Evolutionary conservation across 148 eudicot species (phyloP).

Genomic region (Chenopodium suecicum): DNA sequence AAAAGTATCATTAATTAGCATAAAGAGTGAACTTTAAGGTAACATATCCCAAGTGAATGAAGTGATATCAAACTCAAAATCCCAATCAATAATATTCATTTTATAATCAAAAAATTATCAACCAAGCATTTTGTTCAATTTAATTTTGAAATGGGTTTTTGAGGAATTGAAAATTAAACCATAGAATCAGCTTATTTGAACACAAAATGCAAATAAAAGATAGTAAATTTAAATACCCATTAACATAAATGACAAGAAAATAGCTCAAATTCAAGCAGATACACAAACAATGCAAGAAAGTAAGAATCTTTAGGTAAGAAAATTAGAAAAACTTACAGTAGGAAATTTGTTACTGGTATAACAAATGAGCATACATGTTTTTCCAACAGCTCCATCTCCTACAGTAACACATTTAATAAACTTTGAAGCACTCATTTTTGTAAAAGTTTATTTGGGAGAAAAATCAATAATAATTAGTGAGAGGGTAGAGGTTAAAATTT

Average conservation of each 20-base stretch:
- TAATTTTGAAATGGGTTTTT: not conserved
- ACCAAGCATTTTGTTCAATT: not conserved
- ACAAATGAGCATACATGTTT: slow-evolving; percentile 96
- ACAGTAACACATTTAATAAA: slow-evolving; percentile 98
- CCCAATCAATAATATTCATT: not conserved
- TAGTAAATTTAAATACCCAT: slow-evolving; percentile 6
- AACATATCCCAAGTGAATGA: not conserved
- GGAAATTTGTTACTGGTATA: slow-evolving; percentile 98
- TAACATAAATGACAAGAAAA: slow-evolving; percentile 16
- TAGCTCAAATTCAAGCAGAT: not conserved
- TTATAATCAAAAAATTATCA: not conserved
- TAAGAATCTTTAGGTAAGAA: not conserved
- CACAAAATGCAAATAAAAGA: not conserved
- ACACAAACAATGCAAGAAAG: not conserved
- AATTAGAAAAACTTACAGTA: slow-evolving; percentile 55
- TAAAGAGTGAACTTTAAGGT: slow-evolving; percentile 2
- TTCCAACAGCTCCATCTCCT: slow-evolving; percentile 99
- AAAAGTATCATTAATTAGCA: not conserved
- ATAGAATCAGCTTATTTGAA: not conserved
- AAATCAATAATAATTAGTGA: not conserved
- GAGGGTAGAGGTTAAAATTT: not conserved
- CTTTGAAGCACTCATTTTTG: slow-evolving; percentile 78
- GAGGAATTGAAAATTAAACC: not conserved
- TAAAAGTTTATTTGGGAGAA: too few relatives aligned
- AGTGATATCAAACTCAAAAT: not conserved